Conservation (phyloP, 768 basidiomycete species). For the Russula sp. region DNA sequence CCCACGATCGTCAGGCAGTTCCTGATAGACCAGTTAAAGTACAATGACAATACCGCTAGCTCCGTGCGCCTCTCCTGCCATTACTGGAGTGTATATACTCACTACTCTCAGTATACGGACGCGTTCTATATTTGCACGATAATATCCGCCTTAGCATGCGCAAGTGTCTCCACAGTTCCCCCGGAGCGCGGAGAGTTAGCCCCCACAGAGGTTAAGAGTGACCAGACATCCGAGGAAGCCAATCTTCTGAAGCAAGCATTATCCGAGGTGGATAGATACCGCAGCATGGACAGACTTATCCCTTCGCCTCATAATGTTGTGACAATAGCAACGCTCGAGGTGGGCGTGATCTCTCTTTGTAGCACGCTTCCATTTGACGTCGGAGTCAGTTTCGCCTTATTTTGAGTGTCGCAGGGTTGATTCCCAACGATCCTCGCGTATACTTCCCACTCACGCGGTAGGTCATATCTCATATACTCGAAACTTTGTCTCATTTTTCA, state of each 20-base stretch:
- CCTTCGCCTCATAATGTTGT: conserved; percentile 93
- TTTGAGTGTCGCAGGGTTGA: conserved; percentile 66
- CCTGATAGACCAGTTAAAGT: conserved; percentile 86
- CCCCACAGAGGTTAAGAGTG: conserved; percentile 57
- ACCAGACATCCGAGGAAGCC: conserved; percentile 62
- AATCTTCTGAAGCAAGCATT: conserved; percentile 68
- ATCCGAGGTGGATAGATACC: conserved; percentile 83
- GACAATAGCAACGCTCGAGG: conserved; percentile 86
- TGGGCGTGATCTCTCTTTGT: conserved; percentile 29
- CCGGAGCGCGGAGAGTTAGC: conserved; percentile 78
- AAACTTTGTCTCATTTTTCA: neutral
- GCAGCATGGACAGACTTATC: conserved; percentile 91
- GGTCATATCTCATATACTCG: neutral
- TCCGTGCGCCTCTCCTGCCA: conserved; percentile 45
- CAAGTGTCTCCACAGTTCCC: conserved; percentile 67
- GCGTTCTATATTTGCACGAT: conserved; percentile 85
- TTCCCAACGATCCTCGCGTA: conserved; percentile 66
- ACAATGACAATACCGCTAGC: conserved; percentile 93
- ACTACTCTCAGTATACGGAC: conserved; percentile 67
- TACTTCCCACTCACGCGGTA: conserved; percentile 90
- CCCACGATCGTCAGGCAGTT: conserved; percentile 82
- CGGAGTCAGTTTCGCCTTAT: conserved; percentile 68
- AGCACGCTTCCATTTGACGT: neutral
- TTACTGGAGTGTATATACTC: conserved; percentile 14
- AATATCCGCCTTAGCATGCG: conserved; percentile 75